Percentiles rank a stretch among this genome's conserved stretches.
Conservation (phyloP, 257 asterid genomes). For the Ballota nigra region DNA sequence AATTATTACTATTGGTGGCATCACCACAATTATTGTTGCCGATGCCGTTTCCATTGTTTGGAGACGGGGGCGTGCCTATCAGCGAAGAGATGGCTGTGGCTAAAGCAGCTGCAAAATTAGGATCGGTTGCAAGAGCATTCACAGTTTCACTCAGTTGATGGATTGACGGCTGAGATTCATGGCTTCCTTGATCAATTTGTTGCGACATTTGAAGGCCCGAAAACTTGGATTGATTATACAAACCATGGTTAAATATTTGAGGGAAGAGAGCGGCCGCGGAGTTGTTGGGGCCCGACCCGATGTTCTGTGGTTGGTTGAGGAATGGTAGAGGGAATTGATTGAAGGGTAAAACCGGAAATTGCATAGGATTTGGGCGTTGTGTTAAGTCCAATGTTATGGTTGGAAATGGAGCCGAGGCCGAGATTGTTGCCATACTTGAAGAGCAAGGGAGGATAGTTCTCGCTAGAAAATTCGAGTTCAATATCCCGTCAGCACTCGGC, state of each 20-base stretch:
- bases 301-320: constrained; percentile 38
- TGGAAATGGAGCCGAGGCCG: constrained; percentile 94
- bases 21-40: not conserved
- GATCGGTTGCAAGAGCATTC: constrained; percentile 65
- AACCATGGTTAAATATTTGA: constrained; percentile 65
- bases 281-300: constrained; percentile 18
- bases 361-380: constrained; percentile 65
- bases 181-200: constrained; percentile 38
- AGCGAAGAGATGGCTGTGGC: constrained; percentile 73
- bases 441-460: constrained; percentile 83
- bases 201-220: constrained; percentile 79
- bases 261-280: constrained; percentile 59
- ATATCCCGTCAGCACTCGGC: constrained; percentile 80
- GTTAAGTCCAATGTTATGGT: constrained; percentile 93
- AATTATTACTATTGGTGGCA: too few species aligned
- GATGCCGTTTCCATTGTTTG: constrained; percentile 19
- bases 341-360: constrained; percentile 37
- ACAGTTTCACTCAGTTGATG: constrained; percentile 59
- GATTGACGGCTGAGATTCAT: constrained; percentile 22
- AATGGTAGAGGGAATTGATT: constrained; percentile 63
- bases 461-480: constrained; percentile 76
- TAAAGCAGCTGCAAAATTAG: constrained; percentile 74
- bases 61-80: constrained; percentile 46
- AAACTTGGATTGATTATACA: constrained; percentile 75
- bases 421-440: constrained; percentile 87